Conservation (phyloP, 257 asterid species). For the Solanum arcanum region DNA sequence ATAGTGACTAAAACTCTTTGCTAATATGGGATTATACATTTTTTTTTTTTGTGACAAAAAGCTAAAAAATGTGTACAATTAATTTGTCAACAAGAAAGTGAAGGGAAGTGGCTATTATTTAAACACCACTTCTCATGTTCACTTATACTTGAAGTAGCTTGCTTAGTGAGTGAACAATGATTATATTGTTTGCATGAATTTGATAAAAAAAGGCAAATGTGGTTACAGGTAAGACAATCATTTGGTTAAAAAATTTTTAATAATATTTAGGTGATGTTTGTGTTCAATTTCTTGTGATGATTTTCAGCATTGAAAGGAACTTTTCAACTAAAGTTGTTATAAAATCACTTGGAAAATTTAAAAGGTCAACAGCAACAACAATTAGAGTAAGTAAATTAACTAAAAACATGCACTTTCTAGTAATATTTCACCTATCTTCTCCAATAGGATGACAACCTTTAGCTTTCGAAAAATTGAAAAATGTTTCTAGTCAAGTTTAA, state of each 20-base stretch:
- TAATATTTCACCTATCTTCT: background rate
- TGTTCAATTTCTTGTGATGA: background rate
- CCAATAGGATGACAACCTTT: background rate
- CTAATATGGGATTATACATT: constrained; percentile 60
- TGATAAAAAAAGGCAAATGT: background rate
- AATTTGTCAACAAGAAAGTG: background rate
- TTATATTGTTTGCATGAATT: background rate
- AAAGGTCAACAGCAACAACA: background rate
- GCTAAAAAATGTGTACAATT: background rate
- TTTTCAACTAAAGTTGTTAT: constrained; percentile 16
- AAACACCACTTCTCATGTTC: background rate
- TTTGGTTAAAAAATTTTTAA: background rate
- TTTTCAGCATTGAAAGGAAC: constrained; percentile 10
- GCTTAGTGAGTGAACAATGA: background rate
- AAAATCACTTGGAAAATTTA: background rate
- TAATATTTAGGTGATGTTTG: constrained; percentile 16
- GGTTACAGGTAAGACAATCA: constrained; percentile 7
- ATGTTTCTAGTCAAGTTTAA: background rate
- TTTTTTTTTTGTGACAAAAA: background rate
- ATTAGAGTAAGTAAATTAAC: background rate
- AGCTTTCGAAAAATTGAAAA: background rate
- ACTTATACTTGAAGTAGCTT: background rate
- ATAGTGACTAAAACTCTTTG: constrained; percentile 42
- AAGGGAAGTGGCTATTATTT: background rate
- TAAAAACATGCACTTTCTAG: background rate